Base-by-base conservation (phyloP, 805 yeast species). In the Suhomyces sp. region DNA sequence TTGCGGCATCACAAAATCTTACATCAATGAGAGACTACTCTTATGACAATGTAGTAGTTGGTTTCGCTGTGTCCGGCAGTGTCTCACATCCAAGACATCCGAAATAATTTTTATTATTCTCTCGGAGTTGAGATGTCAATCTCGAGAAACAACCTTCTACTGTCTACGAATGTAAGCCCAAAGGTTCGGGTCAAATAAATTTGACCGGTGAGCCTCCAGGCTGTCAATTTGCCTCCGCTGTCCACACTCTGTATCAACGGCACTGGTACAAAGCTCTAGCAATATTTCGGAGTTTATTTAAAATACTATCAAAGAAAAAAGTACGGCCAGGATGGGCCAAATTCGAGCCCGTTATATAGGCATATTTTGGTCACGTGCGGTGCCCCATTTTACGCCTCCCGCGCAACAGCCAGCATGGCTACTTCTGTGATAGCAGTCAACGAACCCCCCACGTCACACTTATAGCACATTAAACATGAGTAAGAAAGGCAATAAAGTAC, bases 211-310 rank as follows among this genome's bases (percentile, higher is more conserved):
- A 40, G 17, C 46, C 31, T 22, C 45, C 45, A n/a, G 12, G 44
- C 44, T 48, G 19, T 19, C 59, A 24, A 24, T 74, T 48, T 74
- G 65, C 64, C 79, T 74, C 78, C 77, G 75, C 70, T 74, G 78
- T 74, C 79, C 79, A 74, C 78, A 74, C 79, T 71, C 65, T 60
- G 60, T 58, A 68, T 44, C 67, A 65, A 67, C 57, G 49, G 63
- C 12, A 22, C 57, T 58, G 60, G 57, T 64, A 63, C 59, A 61
- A 69, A 74, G 79, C 77, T 74, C 79, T 74, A 74, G 63, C 76
- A 60, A 57, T 59, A 54, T 52, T 60, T 68, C 74, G 74, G 73
- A 71, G 76, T 44, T 29, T 53, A 56, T 55, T 47, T 53, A 57
- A 54, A 56, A 47, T 59, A 62, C 69, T 68, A 67, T 69, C 70